Evolutionary conservation across 345 rosid genomes (phyloP).

Genomic region (Melaleuca quinquenervia): DNA sequence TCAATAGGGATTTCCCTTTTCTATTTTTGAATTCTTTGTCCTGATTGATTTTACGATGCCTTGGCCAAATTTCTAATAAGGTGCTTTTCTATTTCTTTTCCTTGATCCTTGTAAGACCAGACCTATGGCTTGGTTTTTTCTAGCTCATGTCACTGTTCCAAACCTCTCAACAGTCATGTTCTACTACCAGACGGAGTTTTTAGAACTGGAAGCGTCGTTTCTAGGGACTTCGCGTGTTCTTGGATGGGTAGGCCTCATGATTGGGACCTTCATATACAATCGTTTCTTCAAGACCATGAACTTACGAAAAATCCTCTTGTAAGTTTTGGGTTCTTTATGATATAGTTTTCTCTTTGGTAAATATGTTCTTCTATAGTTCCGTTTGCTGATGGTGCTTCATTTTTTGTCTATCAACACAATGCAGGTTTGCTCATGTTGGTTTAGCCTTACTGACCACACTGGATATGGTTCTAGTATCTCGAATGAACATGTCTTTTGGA

Average conservation of each 20-base stretch:
- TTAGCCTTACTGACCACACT: conserved; percentile 49
- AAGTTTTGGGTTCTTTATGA: conserved; percentile 10
- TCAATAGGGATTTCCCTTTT: background rate
- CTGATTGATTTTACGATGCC: background rate
- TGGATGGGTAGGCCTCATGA: conserved; percentile 93
- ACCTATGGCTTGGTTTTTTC: conserved; percentile 97
- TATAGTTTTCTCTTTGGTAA: background rate
- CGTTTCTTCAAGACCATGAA: conserved; percentile 64
- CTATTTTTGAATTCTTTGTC: background rate
- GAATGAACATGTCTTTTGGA: conserved; percentile 39
- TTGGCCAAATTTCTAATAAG: background rate
- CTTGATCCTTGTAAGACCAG: conserved; percentile 29
- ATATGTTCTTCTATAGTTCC: background rate
- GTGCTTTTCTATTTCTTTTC: conserved; percentile 3
- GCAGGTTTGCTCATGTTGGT: conserved; percentile 80
- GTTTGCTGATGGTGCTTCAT: background rate
- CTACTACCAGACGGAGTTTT: conserved; percentile 87
- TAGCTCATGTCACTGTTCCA: conserved; percentile 77
- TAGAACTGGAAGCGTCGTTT: conserved; percentile 81
- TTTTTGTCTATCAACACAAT: conserved; percentile 4
- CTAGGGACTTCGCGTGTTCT: conserved; percentile 80
- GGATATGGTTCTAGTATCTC: conserved; percentile 66
- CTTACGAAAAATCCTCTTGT: conserved; percentile 69
- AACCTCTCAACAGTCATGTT: conserved; percentile 92
- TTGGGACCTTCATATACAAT: conserved; percentile 74